phyloP scores from a whole-genome alignment of 2,329 filamentous ascomycete genomes.

The Curvularia hawaiiensis region DNA sequence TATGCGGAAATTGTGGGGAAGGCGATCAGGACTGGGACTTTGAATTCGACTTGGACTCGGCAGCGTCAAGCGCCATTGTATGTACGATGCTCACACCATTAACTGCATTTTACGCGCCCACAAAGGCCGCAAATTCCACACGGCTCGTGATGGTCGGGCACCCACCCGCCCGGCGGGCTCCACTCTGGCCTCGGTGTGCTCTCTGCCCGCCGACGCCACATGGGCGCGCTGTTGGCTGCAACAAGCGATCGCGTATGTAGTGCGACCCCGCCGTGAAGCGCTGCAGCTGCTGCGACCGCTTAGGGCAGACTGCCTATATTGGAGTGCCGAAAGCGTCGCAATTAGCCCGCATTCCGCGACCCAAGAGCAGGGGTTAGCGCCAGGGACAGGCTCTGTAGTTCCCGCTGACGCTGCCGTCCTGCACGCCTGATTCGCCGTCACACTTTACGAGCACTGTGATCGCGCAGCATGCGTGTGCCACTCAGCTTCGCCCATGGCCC shows the following conservation, averaged over 20 bases:
- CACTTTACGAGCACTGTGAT: conserved; percentile 37
- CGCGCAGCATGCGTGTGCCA: conserved; percentile 35
- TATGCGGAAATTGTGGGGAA: conserved; percentile 6
- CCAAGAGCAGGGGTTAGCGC: conserved; percentile 17
- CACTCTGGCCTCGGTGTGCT: not conserved
- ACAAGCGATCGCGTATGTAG: conserved; percentile 5
- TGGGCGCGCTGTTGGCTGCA: not conserved
- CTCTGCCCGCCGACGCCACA: not conserved
- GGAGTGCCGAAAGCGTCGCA: conserved; percentile 20
- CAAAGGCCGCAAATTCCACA: conserved; percentile 26
- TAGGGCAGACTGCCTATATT: conserved; percentile 16
- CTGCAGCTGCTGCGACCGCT: conserved; percentile 9
- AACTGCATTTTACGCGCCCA: conserved; percentile 34
- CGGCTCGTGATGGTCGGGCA: conserved; percentile 13
- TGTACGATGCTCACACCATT: conserved; percentile 29
- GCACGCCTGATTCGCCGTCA: conserved; percentile 31
- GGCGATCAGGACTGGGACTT: not conserved
- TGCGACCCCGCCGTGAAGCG: conserved; percentile 10
- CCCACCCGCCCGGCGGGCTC: not conserved
- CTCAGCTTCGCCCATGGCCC: conserved; percentile 38
- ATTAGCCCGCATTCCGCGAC: conserved; percentile 20
- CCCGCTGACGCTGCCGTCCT: conserved; percentile 14
- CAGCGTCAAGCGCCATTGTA: conserved; percentile 25
- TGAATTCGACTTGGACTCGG: not conserved
- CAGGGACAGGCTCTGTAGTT: conserved; percentile 25